Conservation (phyloP, 2,329 filamentous ascomycete species). For the Phaeosphaeria sp. region DNA sequence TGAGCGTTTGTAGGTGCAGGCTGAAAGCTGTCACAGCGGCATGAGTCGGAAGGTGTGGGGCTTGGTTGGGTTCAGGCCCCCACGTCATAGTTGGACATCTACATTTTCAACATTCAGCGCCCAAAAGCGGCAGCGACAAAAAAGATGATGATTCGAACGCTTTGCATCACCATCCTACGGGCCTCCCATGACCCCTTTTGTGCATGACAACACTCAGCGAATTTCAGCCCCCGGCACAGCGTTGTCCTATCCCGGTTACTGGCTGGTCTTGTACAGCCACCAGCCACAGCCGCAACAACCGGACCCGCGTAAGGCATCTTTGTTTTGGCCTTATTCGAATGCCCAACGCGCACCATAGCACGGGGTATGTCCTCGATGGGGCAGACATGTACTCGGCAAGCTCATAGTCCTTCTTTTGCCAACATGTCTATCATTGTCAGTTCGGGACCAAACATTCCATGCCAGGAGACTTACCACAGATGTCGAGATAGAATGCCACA, state of each 20-base stretch:
- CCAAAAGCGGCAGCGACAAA: not conserved
- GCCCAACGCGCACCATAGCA: too few species aligned
- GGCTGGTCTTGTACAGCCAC: conserved; percentile 18
- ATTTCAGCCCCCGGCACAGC: not conserved
- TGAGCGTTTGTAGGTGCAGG: conserved; percentile 24
- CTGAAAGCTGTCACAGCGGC: conserved; percentile 24
- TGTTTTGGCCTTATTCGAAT: too few species aligned
- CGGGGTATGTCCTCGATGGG: conserved; percentile 4
- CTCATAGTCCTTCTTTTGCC: conserved; percentile 45
- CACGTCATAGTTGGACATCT: conserved; percentile 23
- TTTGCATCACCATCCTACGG: not conserved
- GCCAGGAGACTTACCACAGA: conserved; percentile 59
- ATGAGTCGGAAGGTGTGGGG: conserved; percentile 26
- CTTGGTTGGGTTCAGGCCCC: conserved; percentile 13
- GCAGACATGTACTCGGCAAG: conserved; percentile 11
- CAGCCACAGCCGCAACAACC: conserved; percentile 34
- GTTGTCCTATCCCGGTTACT: not conserved
- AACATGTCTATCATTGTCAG: conserved; percentile 42
- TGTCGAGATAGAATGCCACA: conserved; percentile 68
- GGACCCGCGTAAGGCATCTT: conserved; percentile 6
- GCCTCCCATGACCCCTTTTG: not conserved
- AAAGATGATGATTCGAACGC: not conserved
- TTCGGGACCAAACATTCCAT: not conserved
- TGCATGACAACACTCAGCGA: not conserved
- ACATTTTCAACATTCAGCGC: not conserved